Base-by-base conservation (phyloP, 768 basidiomycete species). In the Chalciporus sphaerocephalus region DNA sequence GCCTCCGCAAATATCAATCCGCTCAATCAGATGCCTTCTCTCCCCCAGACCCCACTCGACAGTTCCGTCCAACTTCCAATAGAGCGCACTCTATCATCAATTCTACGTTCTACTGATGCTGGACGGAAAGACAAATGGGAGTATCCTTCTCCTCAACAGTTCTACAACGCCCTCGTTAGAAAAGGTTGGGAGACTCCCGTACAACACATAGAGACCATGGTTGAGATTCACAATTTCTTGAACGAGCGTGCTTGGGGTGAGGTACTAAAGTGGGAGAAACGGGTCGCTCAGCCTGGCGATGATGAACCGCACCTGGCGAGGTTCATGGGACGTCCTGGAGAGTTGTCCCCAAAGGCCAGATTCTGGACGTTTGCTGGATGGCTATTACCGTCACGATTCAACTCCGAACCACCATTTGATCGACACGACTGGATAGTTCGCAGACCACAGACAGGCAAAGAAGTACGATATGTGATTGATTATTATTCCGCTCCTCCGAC, bases 131-230 rank as follows among this genome's bases (percentile, higher is more conserved):
- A 50, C 18, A 77, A 73, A 37, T 97, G 95, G 95, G 93, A 96
- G 62, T 98, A 98, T 67, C 95, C 95, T 3, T 92, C 87, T 2
- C 92, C 94, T 9, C 95, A 98, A 66, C 94, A 97, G 64, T 97
- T 98, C 62, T 94, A 97, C 66, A 98, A 98, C 66, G 95, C 95
- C 0, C 76, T 99, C 12, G 91, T 91, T 9, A 73, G 92, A 51
- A 99, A 99, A 62, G 96, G 96, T 2, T 92, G 89, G 88, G 93
- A 95, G 67, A 95, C 96, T 2, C 92, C 93, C 0, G 93, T 94
- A 66, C 92, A 97, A 56, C 87, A 92, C 66, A 79, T 97, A 36
- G 94, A 93, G 64, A 91, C 84, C 20, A 96, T 99, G 90, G 96
- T 99, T 35, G 84, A 92, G 50, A 97, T 98, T 27, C 96, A 99